Evolutionary conservation across 78 protist genomes (phyloP), one percentile per base, ranked within the genome.

Genomic region (Dictyostelium purpureum): DNA sequence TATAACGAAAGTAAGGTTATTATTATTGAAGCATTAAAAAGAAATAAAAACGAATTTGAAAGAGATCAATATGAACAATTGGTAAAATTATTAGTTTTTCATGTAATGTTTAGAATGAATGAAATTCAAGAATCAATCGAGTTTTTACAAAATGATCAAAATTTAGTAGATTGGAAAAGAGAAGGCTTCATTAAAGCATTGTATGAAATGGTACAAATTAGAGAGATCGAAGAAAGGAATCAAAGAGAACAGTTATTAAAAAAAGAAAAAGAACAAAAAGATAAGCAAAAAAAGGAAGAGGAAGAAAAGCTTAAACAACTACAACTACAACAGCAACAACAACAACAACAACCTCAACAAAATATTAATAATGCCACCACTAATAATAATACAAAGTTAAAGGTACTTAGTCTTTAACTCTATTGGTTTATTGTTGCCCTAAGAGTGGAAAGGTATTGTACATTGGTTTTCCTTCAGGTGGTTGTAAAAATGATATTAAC

Each of bases 171-270:
- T 33, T 54, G 78, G 75, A 77, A 88, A 43, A 56, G 43, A 49
- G 52, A 88, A 21, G 89, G 94, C 5, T 77, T 79, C 69, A 69
- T n/a, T 5, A 51, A 77, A 26, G 77, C 87, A 24, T n/a, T 79
- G 18, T 14, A 76, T 28, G 94, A 88, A 47, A 88, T 77, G 94
- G 49, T 77, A 18, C 87, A 87, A 37, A 77, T 77, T 37, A 77
- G 38, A 61, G 82, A 73, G 37, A 56, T 61, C 7, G 82, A 73
- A 59, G 82, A 74, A 28, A 83, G 73, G 42, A 69, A 26, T 9
- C 65, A 69, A 43, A 65, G 51, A 47, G 89, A 81, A 45, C 57
- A 43, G 56, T 31, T 18, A 33, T n/a, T 47, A 45, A 40, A 42
- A 31, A 40, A 52, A 73, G 79, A 40, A 10, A 11, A 49, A 19